These are phyloP conservation scores for Russula ochroleuca DNA, from an alignment of 768 basidiomycete species.

Conservation along the genomic window DNA sequence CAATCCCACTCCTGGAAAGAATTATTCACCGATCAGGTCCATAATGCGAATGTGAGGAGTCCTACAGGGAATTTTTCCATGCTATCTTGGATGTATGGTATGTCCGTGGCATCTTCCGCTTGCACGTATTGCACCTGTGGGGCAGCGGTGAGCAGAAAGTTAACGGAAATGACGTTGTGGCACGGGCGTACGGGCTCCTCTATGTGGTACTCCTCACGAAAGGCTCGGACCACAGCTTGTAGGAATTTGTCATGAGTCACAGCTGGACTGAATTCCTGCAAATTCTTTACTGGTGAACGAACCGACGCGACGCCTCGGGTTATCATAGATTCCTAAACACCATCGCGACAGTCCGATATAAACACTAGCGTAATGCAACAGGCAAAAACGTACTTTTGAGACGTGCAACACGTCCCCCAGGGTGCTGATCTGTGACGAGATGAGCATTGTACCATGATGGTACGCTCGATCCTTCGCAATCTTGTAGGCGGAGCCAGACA, in stretches of 20 bases:
- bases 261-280: slow-evolving; percentile 48
- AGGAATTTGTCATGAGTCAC: slow-evolving; percentile 70
- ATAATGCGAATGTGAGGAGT: slow-evolving; percentile 4
- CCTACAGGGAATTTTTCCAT: slow-evolving; percentile 70
- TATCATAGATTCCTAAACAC: slow-evolving; percentile 62
- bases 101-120: slow-evolving; percentile 43
- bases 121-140: slow-evolving; percentile 27
- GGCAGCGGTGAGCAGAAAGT: not conserved
- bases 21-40: not conserved
- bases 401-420: slow-evolving; percentile 69
- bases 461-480: slow-evolving; percentile 87
- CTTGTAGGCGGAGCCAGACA: slow-evolving; percentile 98
- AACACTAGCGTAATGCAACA: not conserved
- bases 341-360: not conserved
- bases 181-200: slow-evolving; percentile 34
- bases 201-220: slow-evolving; percentile 53
- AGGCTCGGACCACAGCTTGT: slow-evolving; percentile 61
- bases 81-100: slow-evolving; percentile 61
- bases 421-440: slow-evolving; percentile 68
- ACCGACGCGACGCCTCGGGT: slow-evolving; percentile 89
- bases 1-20: slow-evolving; percentile 79
- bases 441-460: slow-evolving; percentile 98
- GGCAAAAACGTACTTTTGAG: slow-evolving; percentile 48
- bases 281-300: slow-evolving; percentile 86
- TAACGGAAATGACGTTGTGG: not conserved